phyloP scores from a whole-genome alignment of 1,139 yeast genomes.

The Magnusiomyces clavatus region DNA sequence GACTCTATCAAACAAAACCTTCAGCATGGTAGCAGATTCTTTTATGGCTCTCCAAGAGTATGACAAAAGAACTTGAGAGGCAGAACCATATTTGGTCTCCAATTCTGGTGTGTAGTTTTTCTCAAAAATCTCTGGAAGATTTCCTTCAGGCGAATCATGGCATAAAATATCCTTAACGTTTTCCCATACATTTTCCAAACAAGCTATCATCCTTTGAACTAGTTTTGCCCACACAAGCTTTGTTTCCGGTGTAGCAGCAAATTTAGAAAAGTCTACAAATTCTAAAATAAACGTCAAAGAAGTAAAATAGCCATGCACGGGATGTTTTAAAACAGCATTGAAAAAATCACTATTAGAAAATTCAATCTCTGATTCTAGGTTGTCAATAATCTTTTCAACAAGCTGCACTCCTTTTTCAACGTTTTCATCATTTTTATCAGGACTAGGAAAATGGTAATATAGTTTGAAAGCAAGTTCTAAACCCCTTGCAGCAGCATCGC shows the following conservation, averaged over 20 bases:
- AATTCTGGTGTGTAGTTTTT: slow-evolving; percentile 31
- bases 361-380: slow-evolving; percentile 28
- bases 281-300: slow-evolving; percentile 47
- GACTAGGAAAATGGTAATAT: slow-evolving; percentile 16
- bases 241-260: slow-evolving; percentile 9
- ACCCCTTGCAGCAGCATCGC: slow-evolving; percentile 76
- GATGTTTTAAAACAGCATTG: slow-evolving; percentile 38
- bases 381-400: slow-evolving; percentile 31
- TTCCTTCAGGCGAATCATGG: slow-evolving; percentile 63
- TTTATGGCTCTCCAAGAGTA: slow-evolving; percentile 84
- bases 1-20: slow-evolving; percentile 34
- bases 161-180: slow-evolving; percentile 48
- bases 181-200: slow-evolving; percentile 44
- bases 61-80: slow-evolving; percentile 56
- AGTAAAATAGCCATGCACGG: slow-evolving; percentile 61
- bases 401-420: slow-evolving; percentile 22
- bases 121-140: slow-evolving; percentile 40
- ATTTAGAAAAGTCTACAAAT: slow-evolving; percentile 16
- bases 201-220: slow-evolving; percentile 22
- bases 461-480: slow-evolving; percentile 41
- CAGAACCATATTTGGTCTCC: slow-evolving; percentile 41
- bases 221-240: slow-evolving; percentile 15
- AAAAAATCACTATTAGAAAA: slow-evolving; percentile 33
- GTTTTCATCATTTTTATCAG: slow-evolving; percentile 18
- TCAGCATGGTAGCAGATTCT: slow-evolving; percentile 56